Percentiles rank a stretch among this genome's conserved stretches.
phyloP scores from a whole-genome alignment of 768 basidiomycete species.

The Xerocomus spinulosus region DNA sequence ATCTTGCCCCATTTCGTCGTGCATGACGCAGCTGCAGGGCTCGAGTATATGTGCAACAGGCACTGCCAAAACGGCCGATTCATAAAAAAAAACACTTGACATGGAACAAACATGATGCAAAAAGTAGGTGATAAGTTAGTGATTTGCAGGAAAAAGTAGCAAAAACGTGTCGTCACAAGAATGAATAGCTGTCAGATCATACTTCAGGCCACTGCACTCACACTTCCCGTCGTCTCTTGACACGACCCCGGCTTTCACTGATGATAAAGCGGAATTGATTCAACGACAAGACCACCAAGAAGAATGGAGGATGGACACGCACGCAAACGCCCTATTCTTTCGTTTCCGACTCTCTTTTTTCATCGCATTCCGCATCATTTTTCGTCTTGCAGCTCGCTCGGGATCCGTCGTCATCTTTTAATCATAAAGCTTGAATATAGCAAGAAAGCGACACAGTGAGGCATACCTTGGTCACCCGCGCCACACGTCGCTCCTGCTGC shows the following conservation, averaged over 20 bases:
- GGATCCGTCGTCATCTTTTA: slow-evolving; percentile 63
- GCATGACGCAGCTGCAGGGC: too few relatives aligned
- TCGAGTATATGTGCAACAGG: too few relatives aligned
- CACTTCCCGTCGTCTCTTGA: slow-evolving; percentile 42
- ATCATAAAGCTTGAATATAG: neutral
- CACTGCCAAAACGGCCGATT: too few relatives aligned
- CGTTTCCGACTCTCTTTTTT: slow-evolving; percentile 88
- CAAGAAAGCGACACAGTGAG: too few relatives aligned
- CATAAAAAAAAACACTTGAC: too few relatives aligned
- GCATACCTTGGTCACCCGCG: slow-evolving; percentile 47
- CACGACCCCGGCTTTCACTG: slow-evolving; percentile 47
- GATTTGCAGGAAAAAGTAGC: neutral
- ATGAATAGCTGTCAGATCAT: neutral
- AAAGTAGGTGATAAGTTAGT: neutral
- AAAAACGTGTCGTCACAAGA: neutral
- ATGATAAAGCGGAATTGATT: neutral
- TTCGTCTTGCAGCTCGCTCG: slow-evolving; percentile 69
- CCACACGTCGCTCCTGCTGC: slow-evolving; percentile 67
- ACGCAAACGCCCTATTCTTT: slow-evolving; percentile 60
- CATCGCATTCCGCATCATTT: slow-evolving; percentile 59
- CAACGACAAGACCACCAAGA: neutral
- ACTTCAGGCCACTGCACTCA: neutral
- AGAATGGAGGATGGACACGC: slow-evolving; percentile 28
- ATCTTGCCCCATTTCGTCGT: too few relatives aligned
- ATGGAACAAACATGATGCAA: too few relatives aligned